Base-by-base conservation (phyloP, 2,329 filamentous ascomycete genomes). In the Colletotrichum sp. region DNA sequence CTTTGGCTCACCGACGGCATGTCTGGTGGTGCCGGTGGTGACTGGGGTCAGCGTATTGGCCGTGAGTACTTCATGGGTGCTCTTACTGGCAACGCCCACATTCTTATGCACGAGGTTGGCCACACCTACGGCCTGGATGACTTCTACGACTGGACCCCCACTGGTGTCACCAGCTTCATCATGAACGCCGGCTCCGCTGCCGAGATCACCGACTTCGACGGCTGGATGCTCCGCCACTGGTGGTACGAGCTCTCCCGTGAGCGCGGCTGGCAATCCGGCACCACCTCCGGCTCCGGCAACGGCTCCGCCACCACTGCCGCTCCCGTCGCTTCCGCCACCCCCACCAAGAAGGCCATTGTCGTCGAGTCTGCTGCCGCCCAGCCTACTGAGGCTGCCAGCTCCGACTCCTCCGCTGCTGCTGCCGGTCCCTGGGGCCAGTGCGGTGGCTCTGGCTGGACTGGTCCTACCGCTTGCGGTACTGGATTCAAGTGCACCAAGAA, bases 201-300 rank as follows among this genome's bases (percentile, higher is more conserved):
- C 24, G 74, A 82, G 63, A 82, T 88, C 24, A 89, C 87, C 4
- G 86, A 89, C 57, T 89, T 89, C 65, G 87, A 88, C 68, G 86
- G 85, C 24, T 88, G 87, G 87, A 88, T 88, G 87, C 79, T 85
- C 63, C 80, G 86, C 2, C 86, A 88, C 78, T 88, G 86, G 86
- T 88, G 86, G 86, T 81, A 83, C 38, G 79, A 83, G 75, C 78
- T 83, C 38, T 83, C 82, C 32, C 81, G 82, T 1, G 55, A 79
- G 21, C 81, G 82, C 0, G 79, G 79, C 71, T 83, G 82, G 82
- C 79, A 81, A 28, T 71, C 76, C 21, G 61, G 52, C 48, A 32
- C 71, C 32, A 43, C 38, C 34, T 68, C 64, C 67, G 52, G 60
- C 52, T 68, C 70, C 36, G 60, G 69, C n/a, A 58, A 26, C 30